A percentile compares a stretch with the other conserved stretches of the same genome.
Evolutionary conservation across 768 basidiomycete genomes (phyloP).

Genomic region (Strobilomyces echinocephalus): DNA sequence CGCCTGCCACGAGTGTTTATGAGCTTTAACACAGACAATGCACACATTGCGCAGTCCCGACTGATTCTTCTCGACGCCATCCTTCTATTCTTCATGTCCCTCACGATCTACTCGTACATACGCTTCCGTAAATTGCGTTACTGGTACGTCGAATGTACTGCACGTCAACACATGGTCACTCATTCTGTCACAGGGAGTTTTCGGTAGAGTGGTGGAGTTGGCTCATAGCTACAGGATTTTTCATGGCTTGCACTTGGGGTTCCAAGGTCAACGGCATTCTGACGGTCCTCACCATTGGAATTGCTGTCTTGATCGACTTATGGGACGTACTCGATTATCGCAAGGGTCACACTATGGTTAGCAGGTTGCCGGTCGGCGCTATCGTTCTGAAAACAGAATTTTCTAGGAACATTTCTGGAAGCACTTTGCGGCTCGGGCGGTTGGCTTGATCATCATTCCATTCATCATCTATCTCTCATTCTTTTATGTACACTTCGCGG

Average conservation of each 20-base stretch:
- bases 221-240: conserved; percentile 83
- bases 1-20: conserved; percentile 1
- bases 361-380: not conserved
- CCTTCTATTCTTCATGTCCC: conserved; percentile 91
- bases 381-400: not conserved
- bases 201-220: conserved; percentile 91
- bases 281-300: conserved; percentile 82
- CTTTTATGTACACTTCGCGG: conserved; percentile 92
- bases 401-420: conserved; percentile 79
- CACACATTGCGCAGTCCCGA: conserved; percentile 92
- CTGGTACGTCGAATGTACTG: conserved; percentile 42
- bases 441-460: conserved; percentile 86
- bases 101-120: conserved; percentile 90
- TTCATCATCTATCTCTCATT: conserved; percentile 87
- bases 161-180: not conserved
- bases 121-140: conserved; percentile 95
- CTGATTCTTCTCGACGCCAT: conserved; percentile 93
- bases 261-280: conserved; percentile 98
- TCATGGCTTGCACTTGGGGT: conserved; percentile 94
- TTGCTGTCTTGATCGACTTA: conserved; percentile 88
- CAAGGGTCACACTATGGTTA: conserved; percentile 76
- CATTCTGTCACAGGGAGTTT: conserved; percentile 61
- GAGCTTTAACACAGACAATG: conserved; percentile 64
- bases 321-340: conserved; percentile 90
- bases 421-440: conserved; percentile 81